Base-by-base conservation (phyloP, 768 basidiomycete genomes). In the Boletus fagicola region DNA sequence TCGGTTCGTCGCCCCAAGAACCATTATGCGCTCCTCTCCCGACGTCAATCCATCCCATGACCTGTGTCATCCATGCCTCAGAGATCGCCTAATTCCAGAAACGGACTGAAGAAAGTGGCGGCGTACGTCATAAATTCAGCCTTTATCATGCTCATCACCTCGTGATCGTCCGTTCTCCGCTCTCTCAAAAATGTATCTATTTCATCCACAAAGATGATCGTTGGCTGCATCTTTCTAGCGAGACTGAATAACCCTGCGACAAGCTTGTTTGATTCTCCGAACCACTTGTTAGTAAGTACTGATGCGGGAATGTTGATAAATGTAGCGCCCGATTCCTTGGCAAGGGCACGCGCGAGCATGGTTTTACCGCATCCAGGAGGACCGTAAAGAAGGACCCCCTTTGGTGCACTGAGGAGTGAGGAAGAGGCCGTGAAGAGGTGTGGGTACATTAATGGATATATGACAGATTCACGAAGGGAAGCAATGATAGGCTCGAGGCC, bases 311-410 rank as follows among this genome's bases (percentile, higher is more conserved):
- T 81, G 71, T 92, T 92, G 76, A 98, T 96, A 69, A 99, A 99
- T 0, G 94, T 96, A 8, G 97, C 97, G 18, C 93, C 92, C 3
- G 90, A 93, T 77, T 99, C 95, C 70, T 96, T 97, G 13, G 97
- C 97, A 9, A 99, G 81, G 2, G 96, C 96, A 70, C 96, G 96
- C 1, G 97, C 97, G n/a, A 99, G 81, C 94, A 99, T 95, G 1
- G 97, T 98, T 78, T 99, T 99, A 26, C 97, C 97, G 62, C 97
- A 99, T 7, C 97, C 96, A 1, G 97, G 97, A 42, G 95, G 97
- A 0, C 97, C 97, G 65, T 92, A 96, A 20, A 99, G 82, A 18
- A 98, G 80, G 10, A 98, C 96, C 13, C 97, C 97, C 70, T 98
- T 98, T 0, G 97, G 97, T 5, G 97, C 92, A 6, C 85, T 83